Evolutionary conservation across 1,284 basidiomycete species (phyloP).

Genomic region (Takashimella koratensis): DNA sequence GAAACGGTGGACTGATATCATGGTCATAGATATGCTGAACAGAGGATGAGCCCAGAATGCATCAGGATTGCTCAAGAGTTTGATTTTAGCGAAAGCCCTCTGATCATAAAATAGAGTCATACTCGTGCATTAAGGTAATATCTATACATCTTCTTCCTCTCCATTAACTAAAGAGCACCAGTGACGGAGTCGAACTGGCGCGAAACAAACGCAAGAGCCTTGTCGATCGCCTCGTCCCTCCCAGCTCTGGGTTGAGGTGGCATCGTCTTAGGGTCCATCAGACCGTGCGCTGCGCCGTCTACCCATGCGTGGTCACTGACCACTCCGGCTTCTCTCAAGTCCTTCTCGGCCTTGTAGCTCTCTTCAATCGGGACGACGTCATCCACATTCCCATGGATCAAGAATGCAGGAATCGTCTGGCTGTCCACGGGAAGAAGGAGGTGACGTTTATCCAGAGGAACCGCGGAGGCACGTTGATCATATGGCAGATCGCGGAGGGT

Average conservation of each 20-base stretch:
- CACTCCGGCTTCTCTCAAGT: conserved; percentile 1
- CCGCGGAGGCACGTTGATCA: conserved; percentile 1
- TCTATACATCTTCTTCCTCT: too few relatives aligned
- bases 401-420: background rate
- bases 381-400: conserved; percentile 10
- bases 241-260: background rate
- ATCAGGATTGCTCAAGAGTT: too few relatives aligned
- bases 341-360: background rate
- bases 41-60: too few relatives aligned
- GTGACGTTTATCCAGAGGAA: conserved; percentile 5
- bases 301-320: background rate
- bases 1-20: too few relatives aligned
- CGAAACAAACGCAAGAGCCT: background rate
- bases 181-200: too few relatives aligned
- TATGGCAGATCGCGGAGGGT: conserved; percentile 3
- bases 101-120: too few relatives aligned
- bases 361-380: conserved; percentile 5
- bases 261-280: background rate
- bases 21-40: too few relatives aligned
- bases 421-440: conserved; percentile 5
- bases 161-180: too few relatives aligned
- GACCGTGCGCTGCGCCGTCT: background rate
- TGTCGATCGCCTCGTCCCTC: background rate
- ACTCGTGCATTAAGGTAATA: too few relatives aligned
- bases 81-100: too few relatives aligned